Evolutionary conservation across 2,329 filamentous ascomycete genomes (phyloP), one percentile per base, ranked within the genome.

Genomic region (Scytalidium lignicola): DNA sequence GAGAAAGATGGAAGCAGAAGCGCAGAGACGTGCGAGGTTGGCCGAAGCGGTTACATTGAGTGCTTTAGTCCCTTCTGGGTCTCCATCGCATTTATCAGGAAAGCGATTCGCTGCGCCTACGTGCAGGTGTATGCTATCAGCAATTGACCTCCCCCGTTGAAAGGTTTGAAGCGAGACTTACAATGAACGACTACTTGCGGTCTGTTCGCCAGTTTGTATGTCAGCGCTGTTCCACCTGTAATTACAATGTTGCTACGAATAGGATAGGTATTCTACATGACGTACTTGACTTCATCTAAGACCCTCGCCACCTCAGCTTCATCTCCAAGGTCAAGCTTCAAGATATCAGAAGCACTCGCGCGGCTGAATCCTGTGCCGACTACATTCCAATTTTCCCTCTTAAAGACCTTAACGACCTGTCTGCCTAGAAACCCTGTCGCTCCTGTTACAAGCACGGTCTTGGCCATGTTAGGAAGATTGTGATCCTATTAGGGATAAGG

Each of bases 31-130:
- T 9, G 88, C 88, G 12, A 96, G 78, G 8, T 70, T 69, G 43
- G 74, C 71, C 43, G 88, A 86, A 2, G 89, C 86, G 2, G 80
- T 75, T 12, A 92, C 81, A 62, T 95, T 95, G 59, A 95, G 74
- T 17, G 76, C 77, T 52, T 78, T 79, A 2, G 90, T 88, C 47
- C 82, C 86, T 51, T 84, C 79, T 2, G 90, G 90, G 65, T 96
- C 82, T 55, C 80, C 78, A 59, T 90, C 86, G 62, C 90, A 92
- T 64, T 86, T 86, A 68, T 96, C 90, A 2, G 91, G 90, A 61
- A 86, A 95, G 53, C 89, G 83, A 67, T 95, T 91, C 42, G 90
- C 90, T 39, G 90, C 91, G 64, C 87, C 87, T 91, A 48, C 13
- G 44, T 48, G 22, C 15, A n/a, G 32, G 32, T 37, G 32, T 37